Evolutionary conservation across 768 basidiomycete genomes (phyloP), one percentile per base, ranked within the genome.

Genomic region (Mrakia frigida): DNA sequence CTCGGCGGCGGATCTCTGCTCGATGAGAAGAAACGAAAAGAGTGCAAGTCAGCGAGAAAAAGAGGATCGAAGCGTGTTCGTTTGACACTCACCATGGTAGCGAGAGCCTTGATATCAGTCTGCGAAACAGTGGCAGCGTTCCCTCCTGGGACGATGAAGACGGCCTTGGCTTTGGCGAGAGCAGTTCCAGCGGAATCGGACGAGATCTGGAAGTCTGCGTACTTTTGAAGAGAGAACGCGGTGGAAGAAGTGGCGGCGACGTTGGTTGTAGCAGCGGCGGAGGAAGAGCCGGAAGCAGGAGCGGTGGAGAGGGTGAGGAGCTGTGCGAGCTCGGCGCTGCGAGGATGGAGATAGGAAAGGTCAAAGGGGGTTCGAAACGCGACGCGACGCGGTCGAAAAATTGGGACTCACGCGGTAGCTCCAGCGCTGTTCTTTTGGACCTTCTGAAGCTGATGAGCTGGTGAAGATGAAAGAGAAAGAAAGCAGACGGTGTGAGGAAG

Each of bases 161-260:
- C n/a, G 16, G n/a, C 33, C 21, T 53, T 35, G 37, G 72, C 72
- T 33, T 60, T 53, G 39, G 72, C 72, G 6, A 56, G 52, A 18
- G 72, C 52, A 16, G 52, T 60, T 41, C 72, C 72, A n/a, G 72
- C 72, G 35, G 39, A 1, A 11, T 39, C 53, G 10, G 50, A 56
- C 6, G 52, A 56, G 59, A 73, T 73, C 37, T 73, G 72, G 39
- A 73, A 73, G 35, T 59, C 37, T 33, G 72, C 33, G 56, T 73
- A 73, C 39, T 31, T 60, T 10, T 53, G 23, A 1, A 68, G 13
- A 0, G 65, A 25, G 37, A 68, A 39, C 6, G 65, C 65, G 21
- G 25, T 41, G 35, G 65, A 3, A 18, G 33, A 6, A 33, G 39
- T 39, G 23, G 23, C 35, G 1, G 25, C 65, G 7, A n/a, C 25